Evolutionary conservation across 2,329 filamentous ascomycete species (phyloP).

Genomic region (Coniella vitis): DNA sequence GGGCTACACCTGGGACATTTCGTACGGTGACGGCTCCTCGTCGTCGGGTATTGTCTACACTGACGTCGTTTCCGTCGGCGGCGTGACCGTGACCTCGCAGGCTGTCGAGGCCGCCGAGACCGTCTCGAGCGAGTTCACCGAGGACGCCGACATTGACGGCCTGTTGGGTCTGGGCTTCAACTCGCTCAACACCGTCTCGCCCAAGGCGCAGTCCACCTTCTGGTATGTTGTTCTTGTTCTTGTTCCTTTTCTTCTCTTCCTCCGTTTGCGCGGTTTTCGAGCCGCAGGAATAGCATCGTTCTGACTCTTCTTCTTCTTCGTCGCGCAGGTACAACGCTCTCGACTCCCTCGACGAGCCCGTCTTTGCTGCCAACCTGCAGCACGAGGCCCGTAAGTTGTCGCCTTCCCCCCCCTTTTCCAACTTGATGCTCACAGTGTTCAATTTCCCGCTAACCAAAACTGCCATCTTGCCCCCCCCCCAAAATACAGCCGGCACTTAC

Average conservation of each 20-base stretch:
- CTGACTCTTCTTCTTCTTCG: background rate
- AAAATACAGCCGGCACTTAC: constrained; percentile 29
- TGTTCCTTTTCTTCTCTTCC: constrained; percentile 20
- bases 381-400: constrained; percentile 27
- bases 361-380: constrained; percentile 30
- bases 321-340: constrained; percentile 27
- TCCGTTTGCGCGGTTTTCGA: too few species aligned
- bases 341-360: constrained; percentile 22
- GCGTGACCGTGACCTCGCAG: constrained; percentile 51
- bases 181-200: constrained; percentile 50
- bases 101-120: constrained; percentile 56
- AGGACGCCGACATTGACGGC: constrained; percentile 25
- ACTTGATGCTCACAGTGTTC: background rate
- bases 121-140: constrained; percentile 39
- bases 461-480: too few species aligned
- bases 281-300: background rate
- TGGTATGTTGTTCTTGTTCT: constrained; percentile 26
- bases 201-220: constrained; percentile 41
- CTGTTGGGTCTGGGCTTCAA: constrained; percentile 58
- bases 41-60: constrained; percentile 57
- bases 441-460: background rate
- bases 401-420: background rate
- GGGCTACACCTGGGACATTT: constrained; percentile 46
- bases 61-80: constrained; percentile 55
- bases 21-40: constrained; percentile 56